Conservation (phyloP, 202 grass and related monocot species). For the Zizania palustris region DNA sequence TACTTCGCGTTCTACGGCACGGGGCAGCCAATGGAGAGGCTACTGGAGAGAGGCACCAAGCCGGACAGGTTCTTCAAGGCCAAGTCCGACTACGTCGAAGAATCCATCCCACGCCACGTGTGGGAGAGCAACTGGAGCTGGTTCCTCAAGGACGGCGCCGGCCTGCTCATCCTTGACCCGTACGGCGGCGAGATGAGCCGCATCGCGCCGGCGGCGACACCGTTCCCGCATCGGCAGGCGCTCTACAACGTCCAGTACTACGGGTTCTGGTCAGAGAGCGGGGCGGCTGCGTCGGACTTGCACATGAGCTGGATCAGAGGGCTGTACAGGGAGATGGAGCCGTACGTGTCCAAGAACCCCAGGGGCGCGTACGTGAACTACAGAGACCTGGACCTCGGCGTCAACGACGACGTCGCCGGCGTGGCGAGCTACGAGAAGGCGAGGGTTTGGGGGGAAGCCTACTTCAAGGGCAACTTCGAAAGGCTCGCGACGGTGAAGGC, state of each 20-base stretch:
- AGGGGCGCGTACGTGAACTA: conserved; percentile 61
- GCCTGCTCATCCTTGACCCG: conserved; percentile 52
- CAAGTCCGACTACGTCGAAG: conserved; percentile 65
- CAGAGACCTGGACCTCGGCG: conserved; percentile 53
- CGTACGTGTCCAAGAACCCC: conserved; percentile 60
- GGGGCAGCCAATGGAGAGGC: conserved; percentile 25
- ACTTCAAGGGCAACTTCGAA: conserved; percentile 56
- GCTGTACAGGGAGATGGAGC: conserved; percentile 37
- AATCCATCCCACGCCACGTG: conserved; percentile 40
- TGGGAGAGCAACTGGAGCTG: conserved; percentile 49
- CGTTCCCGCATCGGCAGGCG: conserved; percentile 55
- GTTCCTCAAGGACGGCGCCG: conserved; percentile 39
- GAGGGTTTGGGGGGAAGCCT: conserved; percentile 50
- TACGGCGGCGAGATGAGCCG: conserved; percentile 47
- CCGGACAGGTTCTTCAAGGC: conserved; percentile 57
- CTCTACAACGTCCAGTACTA: conserved; percentile 62
- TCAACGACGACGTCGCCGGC: conserved; percentile 28
- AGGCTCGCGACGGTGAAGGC: conserved; percentile 52
- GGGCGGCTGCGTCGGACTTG: conserved; percentile 27
- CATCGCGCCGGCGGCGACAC: conserved; percentile 39
- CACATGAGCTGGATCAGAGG: conserved; percentile 46
- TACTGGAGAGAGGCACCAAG: conserved; percentile 50
- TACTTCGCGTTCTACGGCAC: conserved; percentile 61
- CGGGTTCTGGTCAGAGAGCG: conserved; percentile 42
- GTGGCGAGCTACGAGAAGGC: conserved; percentile 32